Base-by-base conservation (phyloP, 169 alveolate species). In the Eimeria mitis region DNA sequence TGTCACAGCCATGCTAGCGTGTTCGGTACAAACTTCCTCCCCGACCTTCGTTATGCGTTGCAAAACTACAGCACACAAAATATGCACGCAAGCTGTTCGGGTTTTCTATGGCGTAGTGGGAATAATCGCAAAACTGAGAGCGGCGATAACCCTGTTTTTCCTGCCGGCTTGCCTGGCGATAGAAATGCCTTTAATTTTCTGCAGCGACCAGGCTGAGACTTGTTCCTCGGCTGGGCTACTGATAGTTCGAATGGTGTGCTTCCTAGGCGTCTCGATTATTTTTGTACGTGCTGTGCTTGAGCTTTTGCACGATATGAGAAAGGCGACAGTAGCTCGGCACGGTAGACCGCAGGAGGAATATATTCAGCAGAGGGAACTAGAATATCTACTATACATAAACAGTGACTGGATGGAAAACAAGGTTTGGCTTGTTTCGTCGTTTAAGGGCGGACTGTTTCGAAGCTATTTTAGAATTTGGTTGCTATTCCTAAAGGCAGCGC, bases 1-100 rank as follows among this genome's bases (percentile, higher is more conserved):
- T 7, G 92, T 85, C 28, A 85, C 92, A 40, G 92, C 92, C 81
- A 85, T 85, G 92, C 92, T 85, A n/a, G 79, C 92, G 11, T 21
- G 47, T 23, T 85, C 92, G 7, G 2, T 85, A 9, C 79, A 56
- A 14, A n/a, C 81, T 7, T 25, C 31, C 19, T 42, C 92, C 63
- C 61, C 92, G 9, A 49, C 79, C 1, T 37, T 85, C 25, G n/a
- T 34, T 14, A 37, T 25, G 5, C 76, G 81, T 23, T 85, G 92
- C 34, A 56, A 42, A 23, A 42, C 5, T 31, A 28, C 6, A 61
- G 61, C n/a, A 5, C 40, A 11, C 1, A 85, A 85, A 85, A 4
- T 59, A 16, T 28, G 65, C 31, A 21, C 61, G 3, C 47, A 47
- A 2, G 61, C 40, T 21, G 61, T 65, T 28, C 42, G 0, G 7